These are phyloP conservation scores for Nematocida homosporus DNA, from an alignment of 371 early-diverging fungal species.

Conservation along the genomic window DNA sequence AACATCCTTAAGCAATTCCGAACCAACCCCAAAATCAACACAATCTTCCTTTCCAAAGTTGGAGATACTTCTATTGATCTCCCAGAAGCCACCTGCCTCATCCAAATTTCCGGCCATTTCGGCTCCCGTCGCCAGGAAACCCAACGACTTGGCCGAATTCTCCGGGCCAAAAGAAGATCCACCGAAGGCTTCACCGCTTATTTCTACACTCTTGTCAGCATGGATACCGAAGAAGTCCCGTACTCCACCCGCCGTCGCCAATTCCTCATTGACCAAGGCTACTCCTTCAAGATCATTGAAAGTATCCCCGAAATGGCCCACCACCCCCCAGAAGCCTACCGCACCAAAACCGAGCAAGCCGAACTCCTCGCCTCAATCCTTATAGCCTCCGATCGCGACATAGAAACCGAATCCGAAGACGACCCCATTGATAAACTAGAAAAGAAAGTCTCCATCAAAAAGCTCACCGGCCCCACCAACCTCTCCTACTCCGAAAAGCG, in stretches of 20 bases:
- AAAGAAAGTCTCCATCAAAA: conserved; percentile 43
- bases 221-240: conserved; percentile 97
- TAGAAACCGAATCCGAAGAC: conserved; percentile 61
- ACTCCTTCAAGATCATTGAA: conserved; percentile 85
- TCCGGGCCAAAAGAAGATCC: conserved; percentile 87
- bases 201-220: conserved; percentile 91
- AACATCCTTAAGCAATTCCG: conserved; percentile 87
- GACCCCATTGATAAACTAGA: conserved; percentile 39
- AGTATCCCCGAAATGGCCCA: conserved; percentile 75
- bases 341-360: conserved; percentile 75
- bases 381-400: conserved; percentile 73
- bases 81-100: conserved; percentile 96
- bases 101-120: conserved; percentile 94
- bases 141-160: conserved; percentile 85
- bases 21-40: conserved; percentile 82
- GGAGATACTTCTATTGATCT: conserved; percentile 99
- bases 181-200: conserved; percentile 91
- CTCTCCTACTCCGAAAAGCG: conserved; percentile 26
- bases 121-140: conserved; percentile 98
- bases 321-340: conserved; percentile 73
- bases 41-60: conserved; percentile 93
- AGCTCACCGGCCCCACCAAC: conserved; percentile 18
- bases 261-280: conserved; percentile 98
- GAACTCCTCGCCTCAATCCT: conserved; percentile 80
- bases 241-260: conserved; percentile 94